Conservation (phyloP, 768 basidiomycete species). For the Termitomyces sp. region DNA sequence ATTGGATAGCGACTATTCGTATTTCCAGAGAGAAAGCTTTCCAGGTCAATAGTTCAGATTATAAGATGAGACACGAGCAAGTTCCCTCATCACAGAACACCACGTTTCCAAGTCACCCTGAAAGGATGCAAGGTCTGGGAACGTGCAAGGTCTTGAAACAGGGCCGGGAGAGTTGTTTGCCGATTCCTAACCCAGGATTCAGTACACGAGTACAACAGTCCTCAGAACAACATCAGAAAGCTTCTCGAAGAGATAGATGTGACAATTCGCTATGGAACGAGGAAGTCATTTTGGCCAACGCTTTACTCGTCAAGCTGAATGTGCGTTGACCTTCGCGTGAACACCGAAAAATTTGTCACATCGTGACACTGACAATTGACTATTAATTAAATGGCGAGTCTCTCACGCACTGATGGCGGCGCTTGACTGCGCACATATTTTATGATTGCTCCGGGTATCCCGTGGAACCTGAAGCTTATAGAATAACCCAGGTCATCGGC, state of each 20-base stretch:
- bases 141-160: neutral
- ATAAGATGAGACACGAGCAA: neutral
- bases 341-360: neutral
- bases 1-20: neutral
- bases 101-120: neutral
- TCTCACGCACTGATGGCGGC: conserved; percentile 10
- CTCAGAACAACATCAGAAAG: neutral
- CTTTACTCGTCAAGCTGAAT: neutral
- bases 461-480: neutral
- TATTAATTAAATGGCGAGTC: neutral
- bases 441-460: neutral
- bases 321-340: too few relatives aligned
- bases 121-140: neutral
- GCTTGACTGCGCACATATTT: conserved; percentile 2
- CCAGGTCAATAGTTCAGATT: neutral
- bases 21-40: neutral
- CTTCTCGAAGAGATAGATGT: neutral
- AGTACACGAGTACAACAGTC: neutral
- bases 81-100: neutral
- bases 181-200: neutral
- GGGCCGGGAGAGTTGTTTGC: too few relatives aligned
- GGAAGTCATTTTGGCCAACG: too few relatives aligned
- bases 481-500: neutral
- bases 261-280: neutral
- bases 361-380: neutral